These are phyloP conservation scores for Gossypium arboreum DNA, from an alignment of 345 rosid genomes.

Conservation along the genomic window DNA sequence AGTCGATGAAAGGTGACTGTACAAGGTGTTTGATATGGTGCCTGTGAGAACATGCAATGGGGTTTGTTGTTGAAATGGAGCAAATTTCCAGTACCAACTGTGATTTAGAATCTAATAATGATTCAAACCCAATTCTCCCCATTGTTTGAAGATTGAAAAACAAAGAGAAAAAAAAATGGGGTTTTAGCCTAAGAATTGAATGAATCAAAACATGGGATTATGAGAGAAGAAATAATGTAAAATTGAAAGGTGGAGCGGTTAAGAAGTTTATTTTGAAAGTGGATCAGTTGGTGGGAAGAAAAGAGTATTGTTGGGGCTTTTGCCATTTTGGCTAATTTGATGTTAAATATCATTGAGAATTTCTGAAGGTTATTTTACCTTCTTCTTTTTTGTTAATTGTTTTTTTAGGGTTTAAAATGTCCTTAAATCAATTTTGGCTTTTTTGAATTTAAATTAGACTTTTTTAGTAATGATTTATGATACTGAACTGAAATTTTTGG, in stretches of 20 bases:
- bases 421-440: not conserved
- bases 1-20: slow-evolving; percentile 59
- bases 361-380: not conserved
- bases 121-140: slow-evolving; percentile 47
- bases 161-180: not conserved
- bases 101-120: slow-evolving; percentile 33
- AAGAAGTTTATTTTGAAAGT: slow-evolving; percentile 46
- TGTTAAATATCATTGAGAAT: too few relatives aligned
- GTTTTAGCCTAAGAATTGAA: not conserved
- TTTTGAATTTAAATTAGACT: slow-evolving; percentile 11
- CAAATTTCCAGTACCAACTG: slow-evolving; percentile 59
- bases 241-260: not conserved
- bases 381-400: not conserved
- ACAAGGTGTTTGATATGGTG: slow-evolving; percentile 7
- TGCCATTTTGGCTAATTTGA: too few relatives aligned
- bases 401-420: not conserved
- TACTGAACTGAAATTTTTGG: not conserved
- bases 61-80: slow-evolving; percentile 39
- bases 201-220: not conserved
- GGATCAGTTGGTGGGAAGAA: slow-evolving; percentile 48
- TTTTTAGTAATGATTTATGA: not conserved
- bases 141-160: slow-evolving; percentile 10
- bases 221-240: not conserved
- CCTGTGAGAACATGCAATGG: slow-evolving; percentile 51
- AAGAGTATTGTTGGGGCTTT: not conserved